Evolutionary conservation across 2,329 filamentous ascomycete species (phyloP), one percentile per base, ranked within the genome.

Genomic region (Xylaria sp.): DNA sequence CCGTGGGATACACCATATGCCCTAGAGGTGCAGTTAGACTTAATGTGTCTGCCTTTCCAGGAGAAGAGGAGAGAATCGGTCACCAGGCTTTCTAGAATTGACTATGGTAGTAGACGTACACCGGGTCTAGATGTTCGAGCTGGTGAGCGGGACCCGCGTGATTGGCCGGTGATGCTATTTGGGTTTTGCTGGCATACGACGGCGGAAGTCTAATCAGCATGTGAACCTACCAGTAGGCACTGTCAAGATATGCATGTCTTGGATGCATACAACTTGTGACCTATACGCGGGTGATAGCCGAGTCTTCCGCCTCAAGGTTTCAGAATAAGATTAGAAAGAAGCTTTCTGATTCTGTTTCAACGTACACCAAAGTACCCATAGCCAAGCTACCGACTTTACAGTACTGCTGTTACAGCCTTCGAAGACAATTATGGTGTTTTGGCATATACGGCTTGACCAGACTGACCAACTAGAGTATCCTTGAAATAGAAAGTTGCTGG

Each of bases 141-240:
- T 29, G 44, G 29, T 27, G 20, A 27, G 57, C 22, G 29, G 13
- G 33, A 47, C 20, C 20, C 17, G 45, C 53, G 33, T 50, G 61
- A 63, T 63, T 61, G 68, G 68, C 17, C 42, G 56, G 27, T 25
- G 50, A 55, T 36, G 31, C 39, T 45, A 45, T 66, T 71, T 64
- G 63, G 61, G 67, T 63, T 72, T 69, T 65, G 44, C 50, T 64
- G 63, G 60, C 60, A 54, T 62, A 50, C 31, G 49, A 63, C 22
- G 38, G 60, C 39, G 54, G 67, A 71, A 73, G 68, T 72, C 61
- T 73, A 60, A 70, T 71, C 53, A 47, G 54, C 38, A 49, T 49
- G 55, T 64, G 50, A 69, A 66, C 68, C 62, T 47, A 44, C n/a
- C 22, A n/a, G 42, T 44, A 39, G 63, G 42, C 27, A 42, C 44